Base-by-base conservation (phyloP, 306 rosid species). In the Senna tora region DNA sequence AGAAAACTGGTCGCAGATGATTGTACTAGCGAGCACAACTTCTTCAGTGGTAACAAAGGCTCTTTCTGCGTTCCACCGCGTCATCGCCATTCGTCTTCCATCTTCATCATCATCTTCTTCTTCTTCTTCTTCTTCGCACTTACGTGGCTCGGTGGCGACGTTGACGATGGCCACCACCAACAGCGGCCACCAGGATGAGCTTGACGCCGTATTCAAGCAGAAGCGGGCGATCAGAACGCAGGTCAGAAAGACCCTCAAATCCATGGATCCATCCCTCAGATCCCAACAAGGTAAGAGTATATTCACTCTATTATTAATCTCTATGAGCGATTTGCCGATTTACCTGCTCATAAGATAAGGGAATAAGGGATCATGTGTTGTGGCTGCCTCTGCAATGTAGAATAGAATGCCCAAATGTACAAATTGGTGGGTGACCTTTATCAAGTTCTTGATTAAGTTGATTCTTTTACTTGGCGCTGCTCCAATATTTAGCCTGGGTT, bases 211-310 rank as follows among this genome's bases (percentile, higher is more conserved):
- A 0, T 95, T 89, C 85, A 86, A 86, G 74, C 89, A 91, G 65
- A 95, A 95, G 69, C 66, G 77, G 58, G 14, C 68, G 19, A 76
- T 95, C 46, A 84, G 97, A 78, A 83, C 96, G 9, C 85, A 76
- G 60, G 88, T 94, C 82, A 85, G 87, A 20, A 91, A 89, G 63
- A 69, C 80, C 57, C 97, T 94, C 49, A 94, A 85, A 43, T 74
- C 90, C 38, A 88, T 91, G 71, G 91, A 89, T 19, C 88, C 93
- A 0, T 76, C 85, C 9, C 79, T 85, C 79, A 84, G 96, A 81
- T 87, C 92, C 75, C 87, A 82, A 16, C 91, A 94, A 87, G 98
- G 98, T 86, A 45, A 33, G 4, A 6, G 6, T 2, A 1, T 39
- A 39, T n/a, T 34, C 16, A 34, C 16, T 38, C 14, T 65, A 0